Evolutionary conservation across 2,329 filamentous ascomycete genomes (phyloP), one percentile per base, ranked within the genome.

Genomic region (Cladophialophora exuberans): DNA sequence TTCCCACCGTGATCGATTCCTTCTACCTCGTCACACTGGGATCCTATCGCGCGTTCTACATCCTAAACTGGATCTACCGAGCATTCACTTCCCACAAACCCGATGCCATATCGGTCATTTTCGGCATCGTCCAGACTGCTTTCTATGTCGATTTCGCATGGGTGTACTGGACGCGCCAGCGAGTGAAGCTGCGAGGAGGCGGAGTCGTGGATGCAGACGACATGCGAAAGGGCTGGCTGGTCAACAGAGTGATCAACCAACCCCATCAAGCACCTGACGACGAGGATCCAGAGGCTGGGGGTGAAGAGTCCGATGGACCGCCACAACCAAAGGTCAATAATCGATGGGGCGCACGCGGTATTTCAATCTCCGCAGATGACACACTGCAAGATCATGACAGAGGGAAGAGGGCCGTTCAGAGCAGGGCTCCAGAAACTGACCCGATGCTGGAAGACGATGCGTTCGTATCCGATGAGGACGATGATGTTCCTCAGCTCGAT

Each of bases 1-100:
- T 97, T 0, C 93, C 93, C 0, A 97, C 93, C 44, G 93, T 97
- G 42, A 92, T 97, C 73, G 90, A 96, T 71, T 96, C 90, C n/a
- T 96, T 89, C 75, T 97, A 97, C 73, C 88, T 97, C 52, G 78
- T 94, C 45, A 85, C 90, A 0, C 83, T 97, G 1, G 93, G 92
- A 30, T 87, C 87, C 10, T 97, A 97, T 75, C 89, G 93, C 54
- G 89, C 80, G 44, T 83, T 97, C 59, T 97, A 97, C 74, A 86
- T 96, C 57, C 72, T 96, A 43, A 97, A 96, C 72, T 97, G 93
- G 93, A 86, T 97, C 64, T 76, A 83, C 58, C 84, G 89, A 55
- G 73, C 83, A 18, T 84, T 85, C 57, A 63, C 60, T 15, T 28
- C 51, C 9, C 54, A 56, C 18, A 61, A 57, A 30, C 62, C 62